Base-by-base conservation (phyloP, 441 rosid species). In the Dalechampia spathulata region DNA sequence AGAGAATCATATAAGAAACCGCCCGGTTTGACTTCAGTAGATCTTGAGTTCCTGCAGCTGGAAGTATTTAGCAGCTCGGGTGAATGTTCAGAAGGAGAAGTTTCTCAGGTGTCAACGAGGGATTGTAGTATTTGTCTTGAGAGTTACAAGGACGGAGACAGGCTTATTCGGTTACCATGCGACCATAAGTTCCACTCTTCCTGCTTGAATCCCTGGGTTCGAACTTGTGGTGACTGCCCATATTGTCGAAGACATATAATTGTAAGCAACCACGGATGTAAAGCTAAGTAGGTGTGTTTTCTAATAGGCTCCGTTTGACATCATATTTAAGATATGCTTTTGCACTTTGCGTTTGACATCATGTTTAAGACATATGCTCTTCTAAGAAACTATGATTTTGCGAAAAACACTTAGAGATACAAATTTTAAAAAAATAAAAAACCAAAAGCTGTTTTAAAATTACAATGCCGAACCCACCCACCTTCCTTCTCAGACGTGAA, bases 111-210 rank as follows among this genome's bases (percentile, higher is more conserved):
- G 23, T 72, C 78, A 10, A n/a, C n/a, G 34, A 49, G 61, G 43
- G 96, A 91, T 67, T 91, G 96, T 69, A 75, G 91, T 56, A 84
- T 88, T 63, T 88, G 96, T 77, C 81, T 86, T n/a, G 98, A 91
- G 78, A 76, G 81, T 69, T 91, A 83, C 48, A 21, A 47, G 7
- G 80, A 68, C 26, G 89, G 83, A 10, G 95, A 88, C 40, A 63
- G 41, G 37, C 89, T 88, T 42, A 72, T 70, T 37, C 53, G 78
- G 30, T 67, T 86, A 16, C 83, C 90, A 0, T 91, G 96, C 45
- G 75, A 59, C 7, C 98, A 88, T 66, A 71, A 75, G 46, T 91
- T 88, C 56, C 98, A 88, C 58, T 75, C 77, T 1, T 63, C 59
- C 46, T 91, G 96, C 80, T 77, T 91, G 80, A 77, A 72, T 64